A percentile compares a stretch with the other conserved stretches of the same genome.
Evolutionary conservation across 1,284 basidiomycete species (phyloP).

Genomic region (Cryptococcus wingfieldii): DNA sequence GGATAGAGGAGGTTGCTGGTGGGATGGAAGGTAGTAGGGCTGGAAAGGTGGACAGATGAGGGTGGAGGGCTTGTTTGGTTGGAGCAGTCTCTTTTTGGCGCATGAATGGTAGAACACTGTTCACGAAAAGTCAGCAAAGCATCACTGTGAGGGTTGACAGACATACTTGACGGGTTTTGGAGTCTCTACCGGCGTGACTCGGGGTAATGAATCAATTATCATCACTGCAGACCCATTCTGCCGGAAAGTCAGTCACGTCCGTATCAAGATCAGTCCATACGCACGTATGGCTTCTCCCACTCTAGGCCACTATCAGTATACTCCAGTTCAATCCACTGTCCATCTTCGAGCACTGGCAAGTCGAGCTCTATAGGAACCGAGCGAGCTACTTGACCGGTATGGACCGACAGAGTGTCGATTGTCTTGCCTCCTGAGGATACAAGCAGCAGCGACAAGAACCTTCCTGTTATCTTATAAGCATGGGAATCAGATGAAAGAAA

Average conservation of each 20-base stretch:
- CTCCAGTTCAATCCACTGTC: slow-evolving; percentile 18
- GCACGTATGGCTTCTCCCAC: slow-evolving; percentile 22
- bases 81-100: slow-evolving; percentile 7
- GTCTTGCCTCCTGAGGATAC: slow-evolving; percentile 3
- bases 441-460: slow-evolving; percentile 29
- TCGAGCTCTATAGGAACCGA: slow-evolving; percentile 10
- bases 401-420: slow-evolving; percentile 37
- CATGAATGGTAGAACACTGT: slow-evolving; percentile 21
- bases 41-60: slow-evolving; percentile 20
- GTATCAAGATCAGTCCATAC: background rate
- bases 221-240: slow-evolving; percentile 34
- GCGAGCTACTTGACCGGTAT: slow-evolving; percentile 30
- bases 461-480: slow-evolving; percentile 20
- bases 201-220: slow-evolving; percentile 38
- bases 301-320: slow-evolving; percentile 9
- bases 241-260: background rate
- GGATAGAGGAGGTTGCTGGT: slow-evolving; percentile 20
- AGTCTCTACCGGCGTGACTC: slow-evolving; percentile 36
- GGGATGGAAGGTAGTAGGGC: slow-evolving; percentile 23
- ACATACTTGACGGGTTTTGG: slow-evolving; percentile 36
- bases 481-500: background rate
- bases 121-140: slow-evolving; percentile 6
- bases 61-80: slow-evolving; percentile 20
- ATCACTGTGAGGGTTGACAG: background rate
- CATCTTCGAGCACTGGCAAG: background rate